These are phyloP conservation scores for Xanthoconium separans DNA, from an alignment of 1,284 basidiomycete species.

Conservation along the genomic window DNA sequence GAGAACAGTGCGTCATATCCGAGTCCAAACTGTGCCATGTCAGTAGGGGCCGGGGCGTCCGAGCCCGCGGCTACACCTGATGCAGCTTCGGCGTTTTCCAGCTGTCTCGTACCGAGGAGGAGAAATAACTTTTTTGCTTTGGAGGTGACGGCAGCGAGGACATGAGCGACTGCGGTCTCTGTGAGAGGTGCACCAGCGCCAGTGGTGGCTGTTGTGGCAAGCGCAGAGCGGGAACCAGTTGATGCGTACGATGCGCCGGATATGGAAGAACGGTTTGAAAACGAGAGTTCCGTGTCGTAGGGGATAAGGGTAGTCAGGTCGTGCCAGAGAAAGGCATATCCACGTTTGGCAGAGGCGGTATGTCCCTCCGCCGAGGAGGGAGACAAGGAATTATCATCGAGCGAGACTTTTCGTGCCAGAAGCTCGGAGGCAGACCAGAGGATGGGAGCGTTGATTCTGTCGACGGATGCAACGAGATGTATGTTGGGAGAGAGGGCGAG, in stretches of 20 bases:
- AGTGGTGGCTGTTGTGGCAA: constrained; percentile 33
- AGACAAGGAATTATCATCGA: constrained; percentile 4
- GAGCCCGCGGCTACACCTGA: constrained; percentile 35
- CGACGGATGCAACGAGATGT: constrained; percentile 80
- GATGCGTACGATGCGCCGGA: constrained; percentile 45
- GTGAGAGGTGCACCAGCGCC: constrained; percentile 50
- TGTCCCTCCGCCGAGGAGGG: constrained; percentile 8
- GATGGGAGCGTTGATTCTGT: constrained; percentile 80
- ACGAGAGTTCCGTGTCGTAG: constrained; percentile 78
- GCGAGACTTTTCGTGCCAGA: constrained; percentile 40
- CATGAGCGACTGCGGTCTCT: constrained; percentile 80
- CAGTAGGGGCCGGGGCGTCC: constrained; percentile 10
- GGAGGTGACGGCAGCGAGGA: constrained; percentile 82
- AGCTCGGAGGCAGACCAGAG: constrained; percentile 70
- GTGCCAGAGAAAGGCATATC: constrained; percentile 87
- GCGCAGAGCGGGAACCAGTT: constrained; percentile 39
- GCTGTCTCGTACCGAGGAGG: constrained; percentile 64
- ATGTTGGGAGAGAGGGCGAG: constrained; percentile 72
- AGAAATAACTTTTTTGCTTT: constrained; percentile 81
- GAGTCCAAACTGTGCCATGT: constrained; percentile 47
- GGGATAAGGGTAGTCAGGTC: constrained; percentile 80
- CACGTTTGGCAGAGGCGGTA: constrained; percentile 39
- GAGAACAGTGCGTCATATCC: constrained; percentile 66
- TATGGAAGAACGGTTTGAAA: constrained; percentile 63
- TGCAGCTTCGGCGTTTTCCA: constrained; percentile 42